Evolutionary conservation across 2,329 filamentous ascomycete genomes (phyloP).

Genomic region (Chaetomium globosum): DNA sequence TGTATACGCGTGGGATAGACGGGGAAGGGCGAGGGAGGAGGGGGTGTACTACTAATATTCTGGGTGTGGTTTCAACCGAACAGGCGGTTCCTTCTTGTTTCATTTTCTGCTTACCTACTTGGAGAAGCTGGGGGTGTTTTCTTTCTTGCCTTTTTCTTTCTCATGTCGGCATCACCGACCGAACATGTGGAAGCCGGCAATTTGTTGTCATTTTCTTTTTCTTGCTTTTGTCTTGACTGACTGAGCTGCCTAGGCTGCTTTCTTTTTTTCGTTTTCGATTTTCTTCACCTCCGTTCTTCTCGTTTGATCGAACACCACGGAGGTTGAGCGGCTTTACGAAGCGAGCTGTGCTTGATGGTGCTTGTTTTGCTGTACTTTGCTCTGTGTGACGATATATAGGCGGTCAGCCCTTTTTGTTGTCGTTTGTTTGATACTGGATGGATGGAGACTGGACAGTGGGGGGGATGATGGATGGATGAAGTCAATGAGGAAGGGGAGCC

Average conservation of each 20-base stretch:
- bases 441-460: neutral
- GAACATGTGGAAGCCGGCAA: neutral
- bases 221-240: neutral
- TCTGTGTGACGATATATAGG: slow-evolving; percentile 20
- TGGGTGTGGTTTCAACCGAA: slow-evolving; percentile 11
- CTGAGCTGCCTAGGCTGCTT: neutral
- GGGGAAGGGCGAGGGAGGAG: neutral
- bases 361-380: neutral
- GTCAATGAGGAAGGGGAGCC: neutral
- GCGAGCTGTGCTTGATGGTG: neutral
- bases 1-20: slow-evolving; percentile 6
- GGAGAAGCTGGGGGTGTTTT: slow-evolving; percentile 4
- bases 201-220: slow-evolving; percentile 13
- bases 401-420: neutral
- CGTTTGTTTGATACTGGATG: neutral
- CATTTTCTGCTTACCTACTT: neutral
- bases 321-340: neutral
- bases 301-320: neutral
- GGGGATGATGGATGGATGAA: slow-evolving; percentile 18
- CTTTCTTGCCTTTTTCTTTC: slow-evolving; percentile 5
- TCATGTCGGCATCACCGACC: slow-evolving; percentile 1
- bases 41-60: slow-evolving; percentile 23
- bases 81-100: slow-evolving; percentile 2
- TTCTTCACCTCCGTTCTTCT: neutral
- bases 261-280: neutral